phyloP scores from a whole-genome alignment of 192 early-diverging fungal species.

The Podila clonocystis region DNA sequence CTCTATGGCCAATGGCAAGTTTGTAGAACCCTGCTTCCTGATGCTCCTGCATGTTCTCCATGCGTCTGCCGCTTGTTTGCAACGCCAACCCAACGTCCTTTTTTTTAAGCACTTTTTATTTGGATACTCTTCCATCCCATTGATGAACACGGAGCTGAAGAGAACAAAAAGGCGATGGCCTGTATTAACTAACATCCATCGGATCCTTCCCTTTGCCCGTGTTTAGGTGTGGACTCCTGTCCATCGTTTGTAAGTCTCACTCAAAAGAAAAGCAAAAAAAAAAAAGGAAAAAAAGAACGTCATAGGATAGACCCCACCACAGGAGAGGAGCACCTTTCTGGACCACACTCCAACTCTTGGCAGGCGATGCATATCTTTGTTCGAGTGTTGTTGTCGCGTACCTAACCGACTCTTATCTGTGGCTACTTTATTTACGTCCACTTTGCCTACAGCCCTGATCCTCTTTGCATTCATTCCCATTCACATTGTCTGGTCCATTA shows the following conservation, averaged over 20 bases:
- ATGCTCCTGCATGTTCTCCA: too few species aligned
- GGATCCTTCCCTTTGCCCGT: neutral
- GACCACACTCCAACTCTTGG: neutral
- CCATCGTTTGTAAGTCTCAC: slow-evolving; percentile 54
- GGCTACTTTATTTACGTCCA: neutral
- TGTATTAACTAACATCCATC: slow-evolving; percentile 7
- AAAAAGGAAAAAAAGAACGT: neutral
- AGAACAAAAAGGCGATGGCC: too few species aligned
- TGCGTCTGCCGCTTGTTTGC: too few species aligned
- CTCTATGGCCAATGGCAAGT: slow-evolving; percentile 65
- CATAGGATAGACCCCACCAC: neutral
- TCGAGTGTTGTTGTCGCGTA: too few species aligned
- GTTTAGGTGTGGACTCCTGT: slow-evolving; percentile 53
- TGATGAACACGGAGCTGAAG: too few species aligned
- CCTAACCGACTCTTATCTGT: neutral
- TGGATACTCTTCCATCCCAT: too few species aligned
- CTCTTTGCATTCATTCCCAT: slow-evolving; percentile 47
- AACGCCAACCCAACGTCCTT: too few species aligned
- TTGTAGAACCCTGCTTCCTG: neutral
- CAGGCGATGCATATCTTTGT: neutral
- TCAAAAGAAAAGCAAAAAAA: neutral
- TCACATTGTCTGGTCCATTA: slow-evolving; percentile 46
- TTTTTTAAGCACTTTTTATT: neutral
- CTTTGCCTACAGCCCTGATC: slow-evolving; percentile 43
- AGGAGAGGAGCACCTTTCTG: slow-evolving; percentile 1